phyloP scores from a whole-genome alignment of 139 green algal species.

The Chlamydomonas sp. region DNA sequence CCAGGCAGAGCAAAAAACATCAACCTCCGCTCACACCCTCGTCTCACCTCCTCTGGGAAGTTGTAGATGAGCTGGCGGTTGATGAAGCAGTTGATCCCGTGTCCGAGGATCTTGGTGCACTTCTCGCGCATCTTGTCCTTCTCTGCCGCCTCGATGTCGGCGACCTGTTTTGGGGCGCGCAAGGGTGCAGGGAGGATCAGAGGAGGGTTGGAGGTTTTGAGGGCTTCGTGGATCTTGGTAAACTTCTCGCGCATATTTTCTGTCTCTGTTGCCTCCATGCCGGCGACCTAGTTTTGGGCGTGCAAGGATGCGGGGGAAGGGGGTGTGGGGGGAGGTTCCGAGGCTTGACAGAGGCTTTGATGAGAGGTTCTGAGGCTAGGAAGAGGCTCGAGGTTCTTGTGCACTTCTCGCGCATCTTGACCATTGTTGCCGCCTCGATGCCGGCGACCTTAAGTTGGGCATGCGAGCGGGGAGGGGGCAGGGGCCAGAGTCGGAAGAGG shows the following conservation, averaged over 20 bases:
- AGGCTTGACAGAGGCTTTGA: too few species aligned
- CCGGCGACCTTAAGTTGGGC: slow-evolving; percentile 62
- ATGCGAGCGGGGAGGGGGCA: too few species aligned
- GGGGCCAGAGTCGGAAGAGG: too few species aligned
- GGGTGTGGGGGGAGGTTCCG: too few species aligned
- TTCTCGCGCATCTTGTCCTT: slow-evolving; percentile 96
- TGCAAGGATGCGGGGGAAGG: too few species aligned
- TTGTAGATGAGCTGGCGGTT: slow-evolving; percentile 99
- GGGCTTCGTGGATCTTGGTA: slow-evolving; percentile 87
- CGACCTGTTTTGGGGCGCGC: slow-evolving; percentile 52
- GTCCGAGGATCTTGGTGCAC: slow-evolving; percentile 79
- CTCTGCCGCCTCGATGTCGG: slow-evolving; percentile 94
- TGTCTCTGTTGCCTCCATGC: slow-evolving; percentile 96
- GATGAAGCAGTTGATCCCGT: slow-evolving; percentile 96
- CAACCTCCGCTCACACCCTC: slow-evolving; percentile 75
- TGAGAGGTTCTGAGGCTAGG: too few species aligned
- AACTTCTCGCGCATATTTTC: slow-evolving; percentile 94
- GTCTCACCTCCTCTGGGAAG: slow-evolving; percentile 95
- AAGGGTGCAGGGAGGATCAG: too few species aligned
- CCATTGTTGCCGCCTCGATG: slow-evolving; percentile 94
- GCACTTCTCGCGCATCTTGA: slow-evolving; percentile 93
- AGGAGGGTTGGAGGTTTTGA: too few species aligned
- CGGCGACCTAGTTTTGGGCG: too few species aligned
- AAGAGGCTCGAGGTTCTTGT: too few species aligned
- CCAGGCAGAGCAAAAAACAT: too few species aligned